phyloP scores from a whole-genome alignment of 805 yeast species.

The Myxozyma nipponensis region DNA sequence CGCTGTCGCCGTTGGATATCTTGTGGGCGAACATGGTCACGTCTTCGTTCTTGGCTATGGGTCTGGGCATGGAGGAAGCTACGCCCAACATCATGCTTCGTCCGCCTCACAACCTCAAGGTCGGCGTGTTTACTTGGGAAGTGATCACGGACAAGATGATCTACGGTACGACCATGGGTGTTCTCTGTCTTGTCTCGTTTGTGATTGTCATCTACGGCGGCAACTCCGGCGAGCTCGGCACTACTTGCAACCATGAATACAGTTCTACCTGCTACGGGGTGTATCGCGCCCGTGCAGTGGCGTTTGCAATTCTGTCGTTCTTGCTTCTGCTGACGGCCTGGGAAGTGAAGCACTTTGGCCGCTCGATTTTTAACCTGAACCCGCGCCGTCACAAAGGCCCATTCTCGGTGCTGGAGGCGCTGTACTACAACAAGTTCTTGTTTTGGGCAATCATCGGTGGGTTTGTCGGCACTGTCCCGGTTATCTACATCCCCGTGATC shows the following conservation, averaged over 20 bases:
- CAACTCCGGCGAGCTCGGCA: conserved; percentile 66
- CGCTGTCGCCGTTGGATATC: conserved; percentile 75
- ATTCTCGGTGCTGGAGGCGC: conserved; percentile 44
- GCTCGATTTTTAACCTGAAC: conserved; percentile 61
- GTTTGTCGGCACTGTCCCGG: conserved; percentile 68
- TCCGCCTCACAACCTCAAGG: conserved; percentile 58
- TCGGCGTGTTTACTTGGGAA: conserved; percentile 62
- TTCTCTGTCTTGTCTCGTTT: conserved; percentile 64
- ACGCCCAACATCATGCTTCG: conserved; percentile 59
- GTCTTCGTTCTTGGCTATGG: conserved; percentile 82
- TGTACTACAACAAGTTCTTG: conserved; percentile 70
- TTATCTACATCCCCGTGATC: conserved; percentile 87
- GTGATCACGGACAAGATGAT: conserved; percentile 64
- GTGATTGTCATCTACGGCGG: conserved; percentile 60
- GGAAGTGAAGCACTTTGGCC: conserved; percentile 74
- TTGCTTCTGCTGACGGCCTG: conserved; percentile 76
- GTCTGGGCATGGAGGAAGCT: conserved; percentile 68
- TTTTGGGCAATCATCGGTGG: conserved; percentile 80
- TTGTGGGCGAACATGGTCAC: conserved; percentile 76
- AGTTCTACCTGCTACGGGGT: conserved; percentile 55
- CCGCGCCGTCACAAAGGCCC: conserved; percentile 42
- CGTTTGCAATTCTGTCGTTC: conserved; percentile 84
- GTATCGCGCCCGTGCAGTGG: conserved; percentile 69
- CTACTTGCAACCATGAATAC: conserved; percentile 54
- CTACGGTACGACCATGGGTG: conserved; percentile 67